Conservation (phyloP, 2,329 filamentous ascomycete genomes). For the Pyrenochaeta sp. region DNA sequence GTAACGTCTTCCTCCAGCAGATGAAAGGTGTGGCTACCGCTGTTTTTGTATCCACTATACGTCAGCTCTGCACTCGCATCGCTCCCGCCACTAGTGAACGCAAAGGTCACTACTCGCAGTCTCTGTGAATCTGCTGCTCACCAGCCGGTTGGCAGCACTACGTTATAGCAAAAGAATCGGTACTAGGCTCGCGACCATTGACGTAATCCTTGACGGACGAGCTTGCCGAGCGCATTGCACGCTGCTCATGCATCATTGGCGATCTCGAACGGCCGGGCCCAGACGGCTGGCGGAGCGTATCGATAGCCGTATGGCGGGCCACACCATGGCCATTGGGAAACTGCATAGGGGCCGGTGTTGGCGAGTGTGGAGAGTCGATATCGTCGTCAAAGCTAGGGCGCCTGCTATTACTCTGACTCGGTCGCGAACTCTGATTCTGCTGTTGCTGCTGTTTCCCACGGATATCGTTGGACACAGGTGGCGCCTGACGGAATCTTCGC, state of each 20-base stretch:
- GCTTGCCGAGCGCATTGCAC: constrained; percentile 14
- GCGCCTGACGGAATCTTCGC: constrained; percentile 42
- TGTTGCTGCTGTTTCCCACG: constrained; percentile 16
- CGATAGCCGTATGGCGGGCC: constrained; percentile 12
- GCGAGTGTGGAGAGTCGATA: not conserved
- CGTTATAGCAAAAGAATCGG: constrained; percentile 28
- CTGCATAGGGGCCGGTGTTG: constrained; percentile 1
- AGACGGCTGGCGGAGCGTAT: constrained; percentile 15
- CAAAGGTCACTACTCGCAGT: not conserved
- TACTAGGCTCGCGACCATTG: constrained; percentile 14
- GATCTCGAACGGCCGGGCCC: constrained; percentile 10
- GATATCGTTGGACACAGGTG: constrained; percentile 40
- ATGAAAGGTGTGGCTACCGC: too few relatives aligned
- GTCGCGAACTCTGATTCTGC: constrained; percentile 8
- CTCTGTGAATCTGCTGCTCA: not conserved
- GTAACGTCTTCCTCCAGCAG: not conserved
- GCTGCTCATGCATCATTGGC: constrained; percentile 16
- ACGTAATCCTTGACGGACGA: constrained; percentile 18
- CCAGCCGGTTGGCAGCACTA: constrained; percentile 4
- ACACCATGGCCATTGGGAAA: constrained; percentile 7
- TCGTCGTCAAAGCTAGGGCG: constrained; percentile 12
- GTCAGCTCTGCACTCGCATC: not conserved
- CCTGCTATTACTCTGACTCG: not conserved
- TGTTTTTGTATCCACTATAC: too few relatives aligned
- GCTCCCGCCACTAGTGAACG: not conserved